A percentile compares a stretch with the other conserved stretches of the same genome.
Evolutionary conservation across 2,329 filamentous ascomycete species (phyloP).

Genomic region (Cytospora paraplurivora): DNA sequence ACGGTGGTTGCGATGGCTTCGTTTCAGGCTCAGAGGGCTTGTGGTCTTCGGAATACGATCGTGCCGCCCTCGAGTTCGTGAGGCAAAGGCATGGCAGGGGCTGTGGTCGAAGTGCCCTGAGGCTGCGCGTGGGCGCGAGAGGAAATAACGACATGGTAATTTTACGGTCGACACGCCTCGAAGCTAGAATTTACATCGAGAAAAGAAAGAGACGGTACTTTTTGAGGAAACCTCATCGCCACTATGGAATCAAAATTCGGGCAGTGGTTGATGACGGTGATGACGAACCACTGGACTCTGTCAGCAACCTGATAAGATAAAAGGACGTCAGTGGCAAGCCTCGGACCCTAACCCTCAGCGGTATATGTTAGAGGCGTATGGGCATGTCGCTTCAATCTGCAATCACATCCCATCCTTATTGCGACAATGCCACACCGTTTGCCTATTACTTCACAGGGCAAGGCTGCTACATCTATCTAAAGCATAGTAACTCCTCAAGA

Average conservation of each 20-base stretch:
- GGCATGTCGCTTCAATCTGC: conserved; percentile 2
- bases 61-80: neutral
- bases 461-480: too few relatives aligned
- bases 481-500: too few relatives aligned
- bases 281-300: neutral
- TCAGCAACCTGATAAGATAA: neutral
- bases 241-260: neutral
- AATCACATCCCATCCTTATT: too few relatives aligned
- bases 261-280: neutral
- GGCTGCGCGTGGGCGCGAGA: conserved; percentile 6
- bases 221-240: neutral
- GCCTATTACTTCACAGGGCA: too few relatives aligned
- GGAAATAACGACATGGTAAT: conserved; percentile 21
- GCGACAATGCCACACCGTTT: too few relatives aligned
- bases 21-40: neutral
- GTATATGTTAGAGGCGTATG: conserved; percentile 33
- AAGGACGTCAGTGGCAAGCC: neutral
- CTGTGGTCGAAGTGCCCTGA: conserved; percentile 7
- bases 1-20: neutral
- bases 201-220: neutral
- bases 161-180: neutral
- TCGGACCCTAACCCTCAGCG: neutral
- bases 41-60: conserved; percentile 15
- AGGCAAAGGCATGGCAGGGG: neutral
- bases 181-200: conserved; percentile 8